Base-by-base conservation (phyloP, 163 green algal genomes). In the Scenedesmus sp. region DNA sequence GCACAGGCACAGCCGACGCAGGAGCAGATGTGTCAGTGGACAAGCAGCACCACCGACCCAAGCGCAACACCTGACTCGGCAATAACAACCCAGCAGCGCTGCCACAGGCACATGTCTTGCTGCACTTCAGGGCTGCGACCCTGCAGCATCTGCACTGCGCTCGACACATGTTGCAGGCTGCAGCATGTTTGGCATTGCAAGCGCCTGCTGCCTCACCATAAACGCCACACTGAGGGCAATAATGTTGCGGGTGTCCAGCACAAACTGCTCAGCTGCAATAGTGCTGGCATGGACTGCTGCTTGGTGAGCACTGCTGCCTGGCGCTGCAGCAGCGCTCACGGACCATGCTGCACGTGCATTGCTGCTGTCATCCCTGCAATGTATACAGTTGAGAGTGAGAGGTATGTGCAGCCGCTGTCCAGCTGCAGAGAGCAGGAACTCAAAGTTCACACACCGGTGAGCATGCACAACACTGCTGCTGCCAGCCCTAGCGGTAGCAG, bases 181-280 rank as follows among this genome's bases (percentile, higher is more conserved):
- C 15, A 26, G 53, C 78, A 84, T 49, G 33, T 33, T 33, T 18
- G 33, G 18, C 24, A 4, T 16, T 53, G 46, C 42, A 35, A 37
- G 35, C 22, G 16, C n/a, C n/a, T 7, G 80, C 20, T 15, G 7
- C 37, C 83, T 80, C 49, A 88, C 85, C 85, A 90, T 24, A 12
- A 90, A 83, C 4, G 85, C 61, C 40, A 90, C 40, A 0, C 5
- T 53, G 2, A 90, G 85, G 42, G 30, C 70, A 26, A 83, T 51
- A 4, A 90, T 81, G 65, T 90, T 90, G 10, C 85, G 72, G 16
- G 40, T 30, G n/a, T 90, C 85, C 43, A 90, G 85, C 15, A 22
- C 61, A 56, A 87, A 78, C 51, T 44, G 37, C 33, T 40, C 44
- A 87, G 81, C 18, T 33, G 83, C 30, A 40, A 40, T n/a, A 20